These are phyloP conservation scores for Boletus subcaerulescens DNA, from an alignment of 768 basidiomycete genomes.

Conservation along the genomic window DNA sequence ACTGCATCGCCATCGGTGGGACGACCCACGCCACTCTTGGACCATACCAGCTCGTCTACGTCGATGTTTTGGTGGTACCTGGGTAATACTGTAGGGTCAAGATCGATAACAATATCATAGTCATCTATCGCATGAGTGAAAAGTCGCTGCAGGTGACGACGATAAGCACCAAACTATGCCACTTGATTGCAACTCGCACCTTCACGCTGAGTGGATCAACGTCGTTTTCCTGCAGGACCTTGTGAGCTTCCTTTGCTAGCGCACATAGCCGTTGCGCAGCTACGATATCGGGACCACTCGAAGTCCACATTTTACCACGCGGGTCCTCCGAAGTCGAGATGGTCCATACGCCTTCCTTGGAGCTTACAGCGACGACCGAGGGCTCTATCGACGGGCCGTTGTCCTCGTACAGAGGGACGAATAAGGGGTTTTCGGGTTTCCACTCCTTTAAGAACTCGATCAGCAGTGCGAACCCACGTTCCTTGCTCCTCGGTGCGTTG, in stretches of 20 bases:
- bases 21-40: conserved; percentile 28
- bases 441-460: conserved; percentile 75
- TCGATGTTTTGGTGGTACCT: conserved; percentile 72
- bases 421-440: conserved; percentile 75
- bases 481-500: conserved; percentile 68
- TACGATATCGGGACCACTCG: conserved; percentile 59
- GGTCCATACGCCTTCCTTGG: conserved; percentile 61
- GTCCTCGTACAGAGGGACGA: conserved; percentile 66
- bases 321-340: conserved; percentile 77
- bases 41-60: conserved; percentile 48
- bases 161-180: neutral
- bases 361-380: conserved; percentile 27
- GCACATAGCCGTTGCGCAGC: conserved; percentile 70
- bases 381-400: conserved; percentile 4
- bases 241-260: conserved; percentile 74
- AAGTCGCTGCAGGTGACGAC: conserved; percentile 50
- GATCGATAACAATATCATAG: conserved; percentile 81
- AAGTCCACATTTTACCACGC: conserved; percentile 76
- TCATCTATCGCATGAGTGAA: conserved; percentile 82
- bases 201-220: conserved; percentile 51
- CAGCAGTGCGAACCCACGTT: conserved; percentile 73
- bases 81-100: conserved; percentile 61
- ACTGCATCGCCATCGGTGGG: conserved; percentile 32
- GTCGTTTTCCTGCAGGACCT: conserved; percentile 52
- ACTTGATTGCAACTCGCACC: conserved; percentile 38